Conservation (phyloP, 768 basidiomycete species). For the Pholiota conissans region DNA sequence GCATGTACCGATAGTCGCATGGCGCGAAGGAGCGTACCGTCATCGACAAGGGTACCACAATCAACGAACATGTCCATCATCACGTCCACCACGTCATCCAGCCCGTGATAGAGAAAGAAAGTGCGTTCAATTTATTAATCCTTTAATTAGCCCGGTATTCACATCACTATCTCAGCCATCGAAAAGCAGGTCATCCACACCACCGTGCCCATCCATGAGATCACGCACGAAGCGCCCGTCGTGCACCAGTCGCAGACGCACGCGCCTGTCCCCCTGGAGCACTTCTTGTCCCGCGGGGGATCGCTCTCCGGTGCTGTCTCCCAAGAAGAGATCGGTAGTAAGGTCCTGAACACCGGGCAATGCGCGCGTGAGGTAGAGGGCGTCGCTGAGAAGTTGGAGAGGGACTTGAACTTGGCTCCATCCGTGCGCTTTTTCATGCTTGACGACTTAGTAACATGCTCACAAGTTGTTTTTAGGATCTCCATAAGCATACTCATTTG, state of each 20-base stretch:
- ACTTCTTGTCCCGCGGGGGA: slow-evolving; percentile 29
- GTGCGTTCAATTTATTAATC: slow-evolving; percentile 19
- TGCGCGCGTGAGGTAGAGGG: slow-evolving; percentile 27
- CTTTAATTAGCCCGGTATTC: neutral
- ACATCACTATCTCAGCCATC: slow-evolving; percentile 21
- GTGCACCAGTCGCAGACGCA: slow-evolving; percentile 36
- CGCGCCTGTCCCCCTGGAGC: slow-evolving; percentile 31
- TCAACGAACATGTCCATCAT: slow-evolving; percentile 32
- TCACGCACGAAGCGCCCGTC: slow-evolving; percentile 37
- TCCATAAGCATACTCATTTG: neutral
- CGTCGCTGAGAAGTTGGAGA: slow-evolving; percentile 19
- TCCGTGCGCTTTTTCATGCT: slow-evolving; percentile 1
- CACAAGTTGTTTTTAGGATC: too few species aligned
- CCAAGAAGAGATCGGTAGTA: slow-evolving; percentile 19
- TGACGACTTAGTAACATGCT: too few species aligned
- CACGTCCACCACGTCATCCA: slow-evolving; percentile 39
- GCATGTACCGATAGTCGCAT: slow-evolving; percentile 14
- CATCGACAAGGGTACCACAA: slow-evolving; percentile 32
- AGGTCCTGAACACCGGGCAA: slow-evolving; percentile 20
- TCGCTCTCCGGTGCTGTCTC: slow-evolving; percentile 11
- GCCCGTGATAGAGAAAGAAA: slow-evolving; percentile 38
- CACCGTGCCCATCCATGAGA: slow-evolving; percentile 34
- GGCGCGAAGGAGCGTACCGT: slow-evolving; percentile 26
- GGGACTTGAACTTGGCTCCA: slow-evolving; percentile 17
- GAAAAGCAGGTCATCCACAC: slow-evolving; percentile 31